Percentiles rank a stretch among this genome's conserved stretches.
phyloP scores from a whole-genome alignment of 345 rosid species.

The Salix arbutifolia region DNA sequence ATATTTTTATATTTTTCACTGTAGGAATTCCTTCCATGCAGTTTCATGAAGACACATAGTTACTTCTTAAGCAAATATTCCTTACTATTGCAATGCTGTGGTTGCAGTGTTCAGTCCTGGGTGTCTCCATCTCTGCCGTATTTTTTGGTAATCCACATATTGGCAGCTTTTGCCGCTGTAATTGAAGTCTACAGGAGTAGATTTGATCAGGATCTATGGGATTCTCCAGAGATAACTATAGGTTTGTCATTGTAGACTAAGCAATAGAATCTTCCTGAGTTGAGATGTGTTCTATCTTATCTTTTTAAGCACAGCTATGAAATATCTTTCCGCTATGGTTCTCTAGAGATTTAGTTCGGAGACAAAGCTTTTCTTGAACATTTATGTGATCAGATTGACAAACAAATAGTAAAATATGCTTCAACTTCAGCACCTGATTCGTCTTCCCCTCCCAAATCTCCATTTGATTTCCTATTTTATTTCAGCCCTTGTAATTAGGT shows the following conservation, averaged over 20 bases:
- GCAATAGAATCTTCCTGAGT: neutral
- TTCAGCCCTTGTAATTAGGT: neutral
- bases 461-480: neutral
- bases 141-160: conserved; percentile 31
- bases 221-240: conserved; percentile 32
- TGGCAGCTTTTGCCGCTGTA: conserved; percentile 29
- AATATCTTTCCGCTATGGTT: neutral
- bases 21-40: neutral
- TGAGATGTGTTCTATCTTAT: neutral
- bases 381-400: no score
- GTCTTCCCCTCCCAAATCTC: neutral
- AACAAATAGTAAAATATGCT: neutral
- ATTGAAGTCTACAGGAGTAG: conserved; percentile 26
- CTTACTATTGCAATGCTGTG: neutral
- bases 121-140: conserved; percentile 28
- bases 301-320: neutral
- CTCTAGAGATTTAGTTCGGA: neutral
- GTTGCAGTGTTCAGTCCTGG: conserved; percentile 39
- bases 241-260: conserved; percentile 24
- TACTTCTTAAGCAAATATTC: neutral
- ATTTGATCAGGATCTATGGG: conserved; percentile 14
- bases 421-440: neutral
- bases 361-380: no score
- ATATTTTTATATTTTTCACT: neutral
- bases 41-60: no score